A percentile compares a stretch with the other conserved stretches of the same genome.
Conservation (phyloP, 371 early-diverging fungal genomes). For the Nosema bombycis region DNA sequence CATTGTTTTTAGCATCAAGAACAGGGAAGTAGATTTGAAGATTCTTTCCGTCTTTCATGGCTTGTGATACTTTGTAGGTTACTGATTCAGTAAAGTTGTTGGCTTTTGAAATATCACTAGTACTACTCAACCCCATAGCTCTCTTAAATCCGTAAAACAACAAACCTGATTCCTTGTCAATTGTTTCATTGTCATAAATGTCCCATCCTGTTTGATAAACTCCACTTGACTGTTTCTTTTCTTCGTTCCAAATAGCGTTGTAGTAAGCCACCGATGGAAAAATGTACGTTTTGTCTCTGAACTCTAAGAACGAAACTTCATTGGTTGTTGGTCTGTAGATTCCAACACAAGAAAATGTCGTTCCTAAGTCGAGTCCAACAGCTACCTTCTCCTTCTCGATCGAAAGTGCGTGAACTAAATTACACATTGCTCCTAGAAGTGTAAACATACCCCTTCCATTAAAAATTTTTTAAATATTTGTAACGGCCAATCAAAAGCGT, state of each 20-base stretch:
- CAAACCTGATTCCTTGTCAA: slow-evolving; percentile 75
- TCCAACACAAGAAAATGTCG: slow-evolving; percentile 96
- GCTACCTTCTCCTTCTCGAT: slow-evolving; percentile 18
- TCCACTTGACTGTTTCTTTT: slow-evolving; percentile 64
- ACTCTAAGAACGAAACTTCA: slow-evolving; percentile 69
- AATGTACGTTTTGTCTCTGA: slow-evolving; percentile 89
- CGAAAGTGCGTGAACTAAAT: background rate
- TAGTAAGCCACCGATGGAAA: slow-evolving; percentile 87
- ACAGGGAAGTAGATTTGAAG: slow-evolving; percentile 43
- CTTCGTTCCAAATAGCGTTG: slow-evolving; percentile 73
- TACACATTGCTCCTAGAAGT: background rate
- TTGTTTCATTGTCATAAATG: slow-evolving; percentile 84
- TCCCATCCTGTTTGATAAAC: slow-evolving; percentile 67
- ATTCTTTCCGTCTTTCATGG: slow-evolving; percentile 38
- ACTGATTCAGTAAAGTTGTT: slow-evolving; percentile 67
- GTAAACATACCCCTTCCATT: background rate
- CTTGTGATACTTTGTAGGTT: slow-evolving; percentile 47
- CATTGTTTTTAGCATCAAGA: slow-evolving; percentile 73
- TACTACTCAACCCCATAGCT: slow-evolving; percentile 71
- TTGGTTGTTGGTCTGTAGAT: slow-evolving; percentile 77
- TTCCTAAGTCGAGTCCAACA: slow-evolving; percentile 78
- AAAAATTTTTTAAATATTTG: slow-evolving; percentile 1
- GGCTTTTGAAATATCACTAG: slow-evolving; percentile 69
- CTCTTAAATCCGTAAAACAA: slow-evolving; percentile 92
- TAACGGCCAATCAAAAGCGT: slow-evolving; percentile 1